Conservation (phyloP, 371 early-diverging fungal genomes). For the Entomophthora muscae region DNA sequence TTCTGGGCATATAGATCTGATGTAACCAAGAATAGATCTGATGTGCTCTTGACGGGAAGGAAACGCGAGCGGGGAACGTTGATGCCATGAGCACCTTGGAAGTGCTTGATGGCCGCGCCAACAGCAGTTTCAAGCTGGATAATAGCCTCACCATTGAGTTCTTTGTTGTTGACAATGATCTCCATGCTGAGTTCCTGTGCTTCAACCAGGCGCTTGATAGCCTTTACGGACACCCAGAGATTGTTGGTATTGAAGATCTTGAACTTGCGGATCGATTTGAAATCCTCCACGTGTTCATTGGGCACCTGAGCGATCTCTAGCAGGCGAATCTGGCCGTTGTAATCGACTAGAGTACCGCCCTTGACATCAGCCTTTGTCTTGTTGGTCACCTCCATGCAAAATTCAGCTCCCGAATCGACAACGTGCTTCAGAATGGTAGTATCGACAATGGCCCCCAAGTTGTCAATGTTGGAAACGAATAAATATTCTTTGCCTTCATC, state of each 20-base stretch:
- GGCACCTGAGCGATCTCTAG: slow-evolving; percentile 99
- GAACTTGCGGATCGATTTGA: slow-evolving; percentile 98
- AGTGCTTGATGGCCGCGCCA: slow-evolving; percentile 99
- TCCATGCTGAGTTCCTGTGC: slow-evolving; percentile 75
- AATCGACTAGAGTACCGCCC: slow-evolving; percentile 98
- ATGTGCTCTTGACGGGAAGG: no score
- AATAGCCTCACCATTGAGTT: slow-evolving; percentile 68
- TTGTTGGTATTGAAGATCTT: no score
- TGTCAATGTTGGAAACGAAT: no score
- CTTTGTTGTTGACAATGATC: slow-evolving; percentile 95
- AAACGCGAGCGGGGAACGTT: no score
- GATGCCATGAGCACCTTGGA: slow-evolving; percentile 88
- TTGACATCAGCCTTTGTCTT: slow-evolving; percentile 99
- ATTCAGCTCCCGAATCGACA: slow-evolving; percentile 77
- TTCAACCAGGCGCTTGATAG: slow-evolving; percentile 88
- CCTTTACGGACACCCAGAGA: slow-evolving; percentile 95
- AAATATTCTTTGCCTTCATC: slow-evolving; percentile 96
- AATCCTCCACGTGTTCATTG: slow-evolving; percentile 91
- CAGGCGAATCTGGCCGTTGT: slow-evolving; percentile 85
- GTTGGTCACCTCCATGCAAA: slow-evolving; percentile 98
- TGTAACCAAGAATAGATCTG: slow-evolving; percentile 93
- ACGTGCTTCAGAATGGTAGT: slow-evolving; percentile 83
- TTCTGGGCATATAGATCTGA: slow-evolving; percentile 85
- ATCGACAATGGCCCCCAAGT: slow-evolving; percentile 98
- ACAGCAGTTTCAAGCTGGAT: no score